Percentiles rank a stretch among this genome's conserved stretches.
Conservation (phyloP, 768 basidiomycete species). For the Calocybe cyanea region DNA sequence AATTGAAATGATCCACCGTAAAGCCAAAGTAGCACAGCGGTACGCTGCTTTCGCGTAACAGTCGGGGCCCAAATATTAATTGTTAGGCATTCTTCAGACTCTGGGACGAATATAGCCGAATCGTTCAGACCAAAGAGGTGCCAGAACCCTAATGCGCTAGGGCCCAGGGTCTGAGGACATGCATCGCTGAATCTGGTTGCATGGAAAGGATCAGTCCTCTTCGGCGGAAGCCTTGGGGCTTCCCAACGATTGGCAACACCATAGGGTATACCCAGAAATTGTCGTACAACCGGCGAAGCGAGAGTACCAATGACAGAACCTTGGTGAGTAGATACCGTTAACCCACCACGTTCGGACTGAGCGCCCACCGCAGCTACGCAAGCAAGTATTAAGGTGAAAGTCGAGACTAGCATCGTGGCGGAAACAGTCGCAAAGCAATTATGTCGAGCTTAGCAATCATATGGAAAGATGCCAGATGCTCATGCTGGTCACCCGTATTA, state of each 20-base stretch:
- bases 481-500: too few species aligned
- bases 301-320: constrained; percentile 27
- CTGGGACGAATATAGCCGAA: constrained; percentile 20
- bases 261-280: constrained; percentile 32
- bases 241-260: constrained; percentile 31
- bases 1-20: constrained; percentile 35
- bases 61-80: constrained; percentile 37
- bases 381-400: neutral
- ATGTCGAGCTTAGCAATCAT: too few species aligned
- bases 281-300: constrained; percentile 23
- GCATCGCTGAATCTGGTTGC: constrained; percentile 27
- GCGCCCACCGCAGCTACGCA: neutral
- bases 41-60: constrained; percentile 23
- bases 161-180: constrained; percentile 24
- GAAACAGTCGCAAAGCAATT: too few species aligned
- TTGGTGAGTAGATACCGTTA: constrained; percentile 25
- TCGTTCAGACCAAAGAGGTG: constrained; percentile 17
- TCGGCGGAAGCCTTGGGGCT: constrained; percentile 22
- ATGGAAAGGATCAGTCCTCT: constrained; percentile 15
- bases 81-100: constrained; percentile 31
- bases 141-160: constrained; percentile 18
- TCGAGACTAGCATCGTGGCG: neutral
- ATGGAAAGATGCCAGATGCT: too few species aligned
- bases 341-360: constrained; percentile 11
- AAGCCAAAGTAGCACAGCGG: constrained; percentile 33